Percentiles rank a stretch among this genome's conserved stretches.
Evolutionary conservation across 176 grass and related monocot genomes (phyloP).

Genomic region (Dactylis glomerata): DNA sequence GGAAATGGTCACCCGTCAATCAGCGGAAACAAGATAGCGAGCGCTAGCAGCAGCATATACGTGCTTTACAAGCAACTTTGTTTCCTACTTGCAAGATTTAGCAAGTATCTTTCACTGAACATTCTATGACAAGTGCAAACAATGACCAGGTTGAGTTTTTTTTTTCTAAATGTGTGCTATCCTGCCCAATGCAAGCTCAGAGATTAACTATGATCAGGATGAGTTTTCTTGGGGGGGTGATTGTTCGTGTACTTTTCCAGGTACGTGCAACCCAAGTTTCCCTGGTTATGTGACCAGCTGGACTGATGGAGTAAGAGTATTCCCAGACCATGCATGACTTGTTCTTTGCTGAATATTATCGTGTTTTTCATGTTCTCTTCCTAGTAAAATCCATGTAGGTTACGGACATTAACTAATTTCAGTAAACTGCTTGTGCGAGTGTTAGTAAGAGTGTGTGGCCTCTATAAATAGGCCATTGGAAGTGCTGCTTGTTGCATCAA

Average conservation of each 20-base stretch:
- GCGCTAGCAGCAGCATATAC: not conserved
- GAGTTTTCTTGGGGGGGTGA: not conserved
- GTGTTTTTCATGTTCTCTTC: not conserved
- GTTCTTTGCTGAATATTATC: not conserved
- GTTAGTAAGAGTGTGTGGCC: not conserved
- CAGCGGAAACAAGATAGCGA: not conserved
- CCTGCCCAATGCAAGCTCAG: too few species aligned
- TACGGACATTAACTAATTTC: not conserved
- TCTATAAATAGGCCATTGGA: not conserved
- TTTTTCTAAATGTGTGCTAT: too few species aligned
- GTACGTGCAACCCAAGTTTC: conserved; percentile 3
- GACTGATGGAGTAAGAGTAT: not conserved
- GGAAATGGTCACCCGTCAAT: too few species aligned
- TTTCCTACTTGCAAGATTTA: too few species aligned
- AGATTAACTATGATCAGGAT: not conserved
- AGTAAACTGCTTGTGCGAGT: not conserved
- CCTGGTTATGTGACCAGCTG: not conserved
- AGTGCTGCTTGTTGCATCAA: not conserved
- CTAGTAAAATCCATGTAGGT: not conserved
- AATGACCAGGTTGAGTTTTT: not conserved
- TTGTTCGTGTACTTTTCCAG: not conserved
- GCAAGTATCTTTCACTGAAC: too few species aligned
- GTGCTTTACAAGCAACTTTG: not conserved
- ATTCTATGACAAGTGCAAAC: too few species aligned
- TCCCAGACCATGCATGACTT: not conserved